Conservation (phyloP, 768 basidiomycete genomes). For the Leccinum fibrillosum region DNA sequence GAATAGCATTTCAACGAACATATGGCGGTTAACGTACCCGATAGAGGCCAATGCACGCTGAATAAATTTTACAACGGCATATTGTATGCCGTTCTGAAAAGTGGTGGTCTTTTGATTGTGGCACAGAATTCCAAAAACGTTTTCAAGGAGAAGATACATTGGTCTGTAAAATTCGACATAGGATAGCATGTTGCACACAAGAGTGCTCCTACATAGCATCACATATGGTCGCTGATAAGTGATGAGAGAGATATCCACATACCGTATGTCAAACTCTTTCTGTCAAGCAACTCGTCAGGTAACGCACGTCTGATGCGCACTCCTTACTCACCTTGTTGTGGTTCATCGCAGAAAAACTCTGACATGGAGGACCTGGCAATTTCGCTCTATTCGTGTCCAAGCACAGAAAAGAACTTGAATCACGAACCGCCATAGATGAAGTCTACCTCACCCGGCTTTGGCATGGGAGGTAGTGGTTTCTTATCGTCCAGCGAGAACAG, state of each 20-base stretch:
- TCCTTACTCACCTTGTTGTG: slow-evolving; percentile 45
- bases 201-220: slow-evolving; percentile 44
- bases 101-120: slow-evolving; percentile 44
- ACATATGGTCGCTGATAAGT: not conserved
- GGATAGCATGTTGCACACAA: slow-evolving; percentile 68
- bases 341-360: slow-evolving; percentile 67
- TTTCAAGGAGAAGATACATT: slow-evolving; percentile 66
- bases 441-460: slow-evolving; percentile 57
- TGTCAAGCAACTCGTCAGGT: slow-evolving; percentile 21
- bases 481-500: slow-evolving; percentile 42
- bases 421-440: slow-evolving; percentile 70
- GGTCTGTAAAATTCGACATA: slow-evolving; percentile 66
- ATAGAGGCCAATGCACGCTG: slow-evolving; percentile 55
- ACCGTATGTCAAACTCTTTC: slow-evolving; percentile 63
- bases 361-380: slow-evolving; percentile 67
- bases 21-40: slow-evolving; percentile 45
- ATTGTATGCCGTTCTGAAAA: slow-evolving; percentile 40
- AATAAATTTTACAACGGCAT: slow-evolving; percentile 67
- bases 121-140: slow-evolving; percentile 60
- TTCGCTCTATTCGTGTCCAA: not conserved
- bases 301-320: not conserved
- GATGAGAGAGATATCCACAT: slow-evolving; percentile 1
- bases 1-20: not conserved
- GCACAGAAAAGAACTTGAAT: not conserved
- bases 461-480: slow-evolving; percentile 44